These are phyloP conservation scores for Ceratocystis ficicola DNA, from an alignment of 2,329 filamentous ascomycete species.

Conservation along the genomic window DNA sequence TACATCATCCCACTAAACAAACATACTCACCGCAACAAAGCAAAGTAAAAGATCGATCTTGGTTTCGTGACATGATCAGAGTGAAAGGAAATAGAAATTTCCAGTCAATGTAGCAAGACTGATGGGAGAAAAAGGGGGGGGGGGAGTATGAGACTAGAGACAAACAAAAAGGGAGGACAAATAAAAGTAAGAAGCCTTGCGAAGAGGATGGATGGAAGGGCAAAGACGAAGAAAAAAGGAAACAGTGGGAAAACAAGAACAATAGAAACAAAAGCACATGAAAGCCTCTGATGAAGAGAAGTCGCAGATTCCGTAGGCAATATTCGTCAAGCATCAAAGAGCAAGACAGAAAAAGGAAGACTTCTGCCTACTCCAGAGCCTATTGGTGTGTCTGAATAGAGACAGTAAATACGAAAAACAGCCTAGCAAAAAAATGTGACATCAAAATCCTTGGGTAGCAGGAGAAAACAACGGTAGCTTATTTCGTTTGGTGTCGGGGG, in stretches of 20 bases:
- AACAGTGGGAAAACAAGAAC: not conserved
- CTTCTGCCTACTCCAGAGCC: not conserved
- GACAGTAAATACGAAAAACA: not conserved
- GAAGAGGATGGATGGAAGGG: not conserved
- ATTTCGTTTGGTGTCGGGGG: not conserved
- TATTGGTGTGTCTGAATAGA: not conserved
- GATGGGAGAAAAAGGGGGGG: not conserved
- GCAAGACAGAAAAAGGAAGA: not conserved
- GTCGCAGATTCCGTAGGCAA: not conserved
- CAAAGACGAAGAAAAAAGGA: not conserved
- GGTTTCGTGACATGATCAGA: not conserved
- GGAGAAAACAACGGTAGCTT: not conserved
- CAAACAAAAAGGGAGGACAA: not conserved
- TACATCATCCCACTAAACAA: not conserved
- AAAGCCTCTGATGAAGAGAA: not conserved
- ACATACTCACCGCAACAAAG: slow-evolving; percentile 8
- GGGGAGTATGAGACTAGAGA: not conserved
- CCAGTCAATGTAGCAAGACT: not conserved
- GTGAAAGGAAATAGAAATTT: not conserved
- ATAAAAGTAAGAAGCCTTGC: not conserved
- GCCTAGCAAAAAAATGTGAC: slow-evolving; percentile 1
- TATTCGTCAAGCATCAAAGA: not conserved
- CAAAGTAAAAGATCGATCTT: not conserved
- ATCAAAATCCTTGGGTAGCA: not conserved
- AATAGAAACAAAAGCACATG: not conserved